Evolutionary conservation across 345 rosid genomes (phyloP).

Genomic region (Ceriops decandra): DNA sequence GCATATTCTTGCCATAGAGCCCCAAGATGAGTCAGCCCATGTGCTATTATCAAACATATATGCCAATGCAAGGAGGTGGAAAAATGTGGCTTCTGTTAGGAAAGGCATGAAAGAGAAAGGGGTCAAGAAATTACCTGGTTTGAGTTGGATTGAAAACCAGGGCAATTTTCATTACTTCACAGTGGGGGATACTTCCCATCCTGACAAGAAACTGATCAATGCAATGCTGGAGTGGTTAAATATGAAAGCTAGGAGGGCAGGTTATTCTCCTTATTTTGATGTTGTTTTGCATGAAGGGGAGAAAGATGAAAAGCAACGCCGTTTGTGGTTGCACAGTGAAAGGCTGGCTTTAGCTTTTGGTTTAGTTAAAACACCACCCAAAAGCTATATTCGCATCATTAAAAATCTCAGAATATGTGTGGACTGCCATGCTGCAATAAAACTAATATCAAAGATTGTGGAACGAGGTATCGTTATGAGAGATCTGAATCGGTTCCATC

Average conservation of each 20-base stretch:
- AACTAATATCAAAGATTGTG: slow-evolving; percentile 57
- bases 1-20: slow-evolving; percentile 59
- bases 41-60: slow-evolving; percentile 72
- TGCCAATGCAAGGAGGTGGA: slow-evolving; percentile 69
- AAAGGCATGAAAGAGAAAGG: slow-evolving; percentile 63
- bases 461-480: slow-evolving; percentile 63
- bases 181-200: slow-evolving; percentile 61
- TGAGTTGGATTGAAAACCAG: slow-evolving; percentile 85
- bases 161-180: slow-evolving; percentile 62
- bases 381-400: slow-evolving; percentile 55
- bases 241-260: slow-evolving; percentile 55
- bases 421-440: slow-evolving; percentile 72
- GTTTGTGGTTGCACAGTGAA: slow-evolving; percentile 82
- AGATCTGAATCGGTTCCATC: slow-evolving; percentile 87
- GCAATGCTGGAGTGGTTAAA: slow-evolving; percentile 91
- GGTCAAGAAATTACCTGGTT: slow-evolving; percentile 75
- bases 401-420: slow-evolving; percentile 79
- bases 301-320: slow-evolving; percentile 54
- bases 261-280: slow-evolving; percentile 51
- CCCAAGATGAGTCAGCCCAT: slow-evolving; percentile 68
- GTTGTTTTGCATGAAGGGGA: slow-evolving; percentile 54
- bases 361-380: slow-evolving; percentile 46
- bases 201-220: slow-evolving; percentile 56
- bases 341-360: slow-evolving; percentile 80
- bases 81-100: slow-evolving; percentile 56